Evolutionary conservation across 768 basidiomycete genomes (phyloP).

Genomic region (Amanita polypyramis): DNA sequence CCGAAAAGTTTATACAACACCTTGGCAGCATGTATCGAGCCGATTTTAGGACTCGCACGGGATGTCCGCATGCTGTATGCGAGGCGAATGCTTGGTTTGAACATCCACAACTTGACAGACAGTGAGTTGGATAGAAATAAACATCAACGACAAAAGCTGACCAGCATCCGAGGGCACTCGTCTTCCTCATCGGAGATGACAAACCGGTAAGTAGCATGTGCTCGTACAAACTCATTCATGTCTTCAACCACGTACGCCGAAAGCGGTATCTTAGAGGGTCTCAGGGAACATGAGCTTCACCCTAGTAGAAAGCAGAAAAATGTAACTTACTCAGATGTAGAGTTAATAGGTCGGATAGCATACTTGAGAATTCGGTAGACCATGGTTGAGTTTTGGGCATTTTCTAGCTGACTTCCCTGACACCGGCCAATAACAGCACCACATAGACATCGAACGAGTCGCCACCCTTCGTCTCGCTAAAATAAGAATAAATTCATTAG

Average conservation of each 20-base stretch:
- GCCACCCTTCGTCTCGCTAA: conserved; percentile 51
- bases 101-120: conserved; percentile 72
- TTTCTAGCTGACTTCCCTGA: conserved; percentile 31
- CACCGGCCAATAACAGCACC: conserved; percentile 74
- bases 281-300: conserved; percentile 10
- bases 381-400: conserved; percentile 19
- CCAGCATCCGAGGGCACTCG: conserved; percentile 68
- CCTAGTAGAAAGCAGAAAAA: conserved; percentile 1
- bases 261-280: conserved; percentile 45
- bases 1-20: conserved; percentile 76
- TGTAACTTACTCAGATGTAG: conserved; percentile 50
- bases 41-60: conserved; percentile 49
- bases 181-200: conserved; percentile 82
- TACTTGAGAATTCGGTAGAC: conserved; percentile 77
- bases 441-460: conserved; percentile 63
- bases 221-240: conserved; percentile 84
- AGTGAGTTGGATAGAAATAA: background rate
- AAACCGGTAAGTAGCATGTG: conserved; percentile 91
- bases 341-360: conserved; percentile 63
- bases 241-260: conserved; percentile 89
- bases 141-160: conserved; percentile 26
- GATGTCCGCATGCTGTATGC: conserved; percentile 54
- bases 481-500: conserved; percentile 6
- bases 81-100: conserved; percentile 81
- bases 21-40: conserved; percentile 63